Base-by-base conservation (phyloP, 2,329 filamentous ascomycete genomes). In the Hansfordia pulvinata region DNA sequence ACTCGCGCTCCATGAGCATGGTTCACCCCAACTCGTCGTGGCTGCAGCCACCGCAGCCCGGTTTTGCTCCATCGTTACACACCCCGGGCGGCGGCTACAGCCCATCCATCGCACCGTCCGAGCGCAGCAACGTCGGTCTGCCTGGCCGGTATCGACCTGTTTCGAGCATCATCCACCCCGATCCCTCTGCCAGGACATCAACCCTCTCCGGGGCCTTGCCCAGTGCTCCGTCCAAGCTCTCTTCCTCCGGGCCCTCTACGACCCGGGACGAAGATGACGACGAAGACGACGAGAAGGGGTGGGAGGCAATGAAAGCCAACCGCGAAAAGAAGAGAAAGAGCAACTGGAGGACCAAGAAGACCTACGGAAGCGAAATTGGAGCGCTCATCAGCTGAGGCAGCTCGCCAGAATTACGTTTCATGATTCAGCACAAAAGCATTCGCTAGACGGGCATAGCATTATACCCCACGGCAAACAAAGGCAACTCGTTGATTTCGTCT, bases 61-160 rank as follows among this genome's bases (percentile, higher is more conserved):
- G 54, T 6, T 68, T 62, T 38, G 52, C 63, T 10, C 64, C 64
- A 4, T 69, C 66, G 9, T 59, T 69, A 26, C 53, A 50, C 30
- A 40, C 51, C 28, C 60, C 54, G 51, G 68, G 58, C 24, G 52
- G 53, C 27, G 74, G 71, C 7, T 96, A 96, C 52, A 69, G 85
- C 1, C 75, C 85, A 1, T 96, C 88, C 1, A 93, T 98, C 38
- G 88, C 90, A 3, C 90, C 90, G 2, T 93, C 84, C 5, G 90
- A 96, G 56, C 78, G 90, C 34, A 96, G 86, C 62, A 96, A 92
- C 49, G 62, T 94, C 34, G 90, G 90, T 10, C 66, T 93, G 27
- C 85, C 90, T 7, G 77, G 83, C 17, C 75, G 90, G 23, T 98
- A 98, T 54, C 72, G 90, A 23, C 85, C 90, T 2, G 88, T 96